These are phyloP conservation scores for Dipodascopsis uninucleata DNA, from an alignment of 805 yeast species.

Conservation along the genomic window DNA sequence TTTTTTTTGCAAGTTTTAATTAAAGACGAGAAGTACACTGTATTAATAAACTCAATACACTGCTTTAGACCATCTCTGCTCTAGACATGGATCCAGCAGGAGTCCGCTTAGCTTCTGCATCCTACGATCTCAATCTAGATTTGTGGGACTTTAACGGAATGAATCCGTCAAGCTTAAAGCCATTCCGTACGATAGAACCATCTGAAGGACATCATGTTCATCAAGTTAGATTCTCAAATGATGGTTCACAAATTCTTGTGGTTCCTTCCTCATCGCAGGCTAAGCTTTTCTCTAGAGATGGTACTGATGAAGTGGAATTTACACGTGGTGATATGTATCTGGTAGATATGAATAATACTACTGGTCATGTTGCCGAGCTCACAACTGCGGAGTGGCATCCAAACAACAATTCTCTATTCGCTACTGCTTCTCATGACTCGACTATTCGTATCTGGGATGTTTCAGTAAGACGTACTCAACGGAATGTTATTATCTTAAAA, in stretches of 20 bases:
- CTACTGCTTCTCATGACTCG: slow-evolving; percentile 35
- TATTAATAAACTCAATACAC: not conserved
- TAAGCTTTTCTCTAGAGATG: slow-evolving; percentile 32
- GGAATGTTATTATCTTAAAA: slow-evolving; percentile 33
- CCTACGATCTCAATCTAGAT: slow-evolving; percentile 33
- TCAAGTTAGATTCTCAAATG: slow-evolving; percentile 21
- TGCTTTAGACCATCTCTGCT: slow-evolving; percentile 19
- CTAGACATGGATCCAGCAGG: slow-evolving; percentile 34
- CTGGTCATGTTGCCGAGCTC: slow-evolving; percentile 38
- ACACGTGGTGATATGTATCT: slow-evolving; percentile 39
- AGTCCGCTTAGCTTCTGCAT: slow-evolving; percentile 32
- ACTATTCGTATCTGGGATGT: slow-evolving; percentile 40
- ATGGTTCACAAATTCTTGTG: slow-evolving; percentile 29
- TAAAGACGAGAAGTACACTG: too few species aligned
- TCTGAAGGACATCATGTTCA: slow-evolving; percentile 30
- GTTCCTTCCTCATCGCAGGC: slow-evolving; percentile 31
- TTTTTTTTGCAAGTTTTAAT: slow-evolving; percentile 2
- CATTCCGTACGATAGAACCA: slow-evolving; percentile 33
- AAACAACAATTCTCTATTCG: slow-evolving; percentile 24
- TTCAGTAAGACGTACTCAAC: slow-evolving; percentile 27
- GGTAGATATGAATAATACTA: slow-evolving; percentile 37
- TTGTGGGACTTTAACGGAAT: slow-evolving; percentile 39
- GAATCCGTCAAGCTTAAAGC: slow-evolving; percentile 28
- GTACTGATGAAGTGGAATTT: slow-evolving; percentile 30
- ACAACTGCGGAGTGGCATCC: slow-evolving; percentile 36